These are phyloP conservation scores for Penicillium italicum DNA, from an alignment of 2,329 filamentous ascomycete genomes.

Conservation along the genomic window DNA sequence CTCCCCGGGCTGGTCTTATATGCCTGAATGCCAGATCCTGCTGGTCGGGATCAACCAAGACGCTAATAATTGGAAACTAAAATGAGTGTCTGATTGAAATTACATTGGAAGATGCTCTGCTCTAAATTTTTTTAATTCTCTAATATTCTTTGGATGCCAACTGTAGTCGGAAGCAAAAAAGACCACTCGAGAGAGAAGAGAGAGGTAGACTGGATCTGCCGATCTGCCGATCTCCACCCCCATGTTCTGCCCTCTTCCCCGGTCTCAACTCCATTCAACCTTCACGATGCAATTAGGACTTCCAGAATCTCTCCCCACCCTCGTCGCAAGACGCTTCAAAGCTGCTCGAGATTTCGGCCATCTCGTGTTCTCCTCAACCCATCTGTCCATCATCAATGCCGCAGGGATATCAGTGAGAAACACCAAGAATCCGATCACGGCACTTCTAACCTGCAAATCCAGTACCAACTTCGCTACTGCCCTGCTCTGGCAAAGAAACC, in stretches of 20 bases:
- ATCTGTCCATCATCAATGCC: constrained; percentile 36
- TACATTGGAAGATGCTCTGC: too few species aligned
- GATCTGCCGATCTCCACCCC: constrained; percentile 2
- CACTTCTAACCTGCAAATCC: background rate
- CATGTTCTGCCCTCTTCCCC: constrained; percentile 6
- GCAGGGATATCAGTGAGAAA: constrained; percentile 35
- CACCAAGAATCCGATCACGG: background rate
- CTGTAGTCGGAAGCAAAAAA: too few species aligned
- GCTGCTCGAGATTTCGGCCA: constrained; percentile 37
- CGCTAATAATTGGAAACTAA: background rate
- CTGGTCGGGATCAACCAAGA: constrained; percentile 5
- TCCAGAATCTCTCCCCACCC: constrained; percentile 33
- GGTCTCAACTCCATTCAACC: constrained; percentile 1
- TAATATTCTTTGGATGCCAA: too few species aligned
- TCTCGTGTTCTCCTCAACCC: constrained; percentile 41
- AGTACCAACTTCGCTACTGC: constrained; percentile 51
- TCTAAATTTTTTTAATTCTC: too few species aligned
- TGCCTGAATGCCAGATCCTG: constrained; percentile 1
- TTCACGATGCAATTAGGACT: constrained; percentile 37
- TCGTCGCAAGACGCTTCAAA: constrained; percentile 37
- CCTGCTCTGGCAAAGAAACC: constrained; percentile 48
- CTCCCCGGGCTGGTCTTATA: background rate
- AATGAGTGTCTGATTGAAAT: background rate
- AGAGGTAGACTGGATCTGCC: background rate
- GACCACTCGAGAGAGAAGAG: background rate